Conservation (phyloP, 2,329 filamentous ascomycete species). For the Rutstroemia sp. region DNA sequence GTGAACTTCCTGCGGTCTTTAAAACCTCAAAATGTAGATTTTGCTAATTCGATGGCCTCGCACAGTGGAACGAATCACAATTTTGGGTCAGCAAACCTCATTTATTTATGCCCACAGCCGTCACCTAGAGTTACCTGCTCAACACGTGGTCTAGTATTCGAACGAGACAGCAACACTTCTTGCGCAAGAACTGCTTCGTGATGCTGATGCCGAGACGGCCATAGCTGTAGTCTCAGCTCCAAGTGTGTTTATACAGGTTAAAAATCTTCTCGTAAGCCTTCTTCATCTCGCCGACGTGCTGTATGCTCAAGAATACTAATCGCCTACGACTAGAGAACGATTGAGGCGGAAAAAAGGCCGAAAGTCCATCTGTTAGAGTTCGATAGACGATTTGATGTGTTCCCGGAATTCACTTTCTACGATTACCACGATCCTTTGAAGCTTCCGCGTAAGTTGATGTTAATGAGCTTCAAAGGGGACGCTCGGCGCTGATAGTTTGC, state of each 20-base stretch:
- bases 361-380: slow-evolving; percentile 63
- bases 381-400: slow-evolving; percentile 65
- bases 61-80: slow-evolving; percentile 66
- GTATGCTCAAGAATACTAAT: no score
- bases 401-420: slow-evolving; percentile 67
- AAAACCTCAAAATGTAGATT: neutral
- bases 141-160: slow-evolving; percentile 46
- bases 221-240: slow-evolving; percentile 69
- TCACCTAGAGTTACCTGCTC: neutral
- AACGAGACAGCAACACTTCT: slow-evolving; percentile 60
- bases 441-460: slow-evolving; percentile 43
- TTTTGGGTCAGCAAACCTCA: slow-evolving; percentile 58
- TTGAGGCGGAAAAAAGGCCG: slow-evolving; percentile 38
- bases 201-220: slow-evolving; percentile 45
- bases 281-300: no score
- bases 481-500: slow-evolving; percentile 3
- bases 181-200: slow-evolving; percentile 58
- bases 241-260: slow-evolving; percentile 69
- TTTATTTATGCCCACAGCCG: neutral
- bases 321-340: neutral
- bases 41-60: neutral
- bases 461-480: no score
- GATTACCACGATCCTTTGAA: slow-evolving; percentile 64
- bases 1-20: neutral
- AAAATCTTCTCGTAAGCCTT: slow-evolving; percentile 44